A percentile compares a stretch with the other conserved stretches of the same genome.
phyloP scores from a whole-genome alignment of 345 rosid species.

The Eutrema heterophyllum region DNA sequence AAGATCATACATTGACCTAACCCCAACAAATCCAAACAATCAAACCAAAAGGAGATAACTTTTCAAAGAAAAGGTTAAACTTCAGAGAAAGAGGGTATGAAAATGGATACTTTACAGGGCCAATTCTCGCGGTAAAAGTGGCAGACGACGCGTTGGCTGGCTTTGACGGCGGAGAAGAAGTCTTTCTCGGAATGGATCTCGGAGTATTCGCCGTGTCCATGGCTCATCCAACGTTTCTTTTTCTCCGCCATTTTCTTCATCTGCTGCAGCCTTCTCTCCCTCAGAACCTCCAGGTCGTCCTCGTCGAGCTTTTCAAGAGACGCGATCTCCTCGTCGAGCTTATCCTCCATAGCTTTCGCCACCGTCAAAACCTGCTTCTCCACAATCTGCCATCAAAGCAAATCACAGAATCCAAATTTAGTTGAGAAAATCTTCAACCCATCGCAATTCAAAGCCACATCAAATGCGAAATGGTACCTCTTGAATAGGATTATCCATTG shows the following conservation, averaged over 20 bases:
- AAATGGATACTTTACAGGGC: constrained; percentile 71
- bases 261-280: constrained; percentile 80
- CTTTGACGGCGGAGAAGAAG: constrained; percentile 77
- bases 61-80: background rate
- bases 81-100: background rate
- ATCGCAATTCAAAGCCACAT: background rate
- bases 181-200: constrained; percentile 86
- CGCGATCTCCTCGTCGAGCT: constrained; percentile 82
- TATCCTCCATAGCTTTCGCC: constrained; percentile 82
- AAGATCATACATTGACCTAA: background rate
- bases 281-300: constrained; percentile 77
- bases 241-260: constrained; percentile 98
- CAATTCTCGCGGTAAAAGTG: constrained; percentile 97
- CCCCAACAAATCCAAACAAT: background rate
- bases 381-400: constrained; percentile 44
- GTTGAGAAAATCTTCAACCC: background rate
- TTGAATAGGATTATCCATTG: background rate
- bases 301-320: constrained; percentile 75
- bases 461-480: background rate
- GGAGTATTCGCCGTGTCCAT: constrained; percentile 87
- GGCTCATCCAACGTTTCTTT: constrained; percentile 89
- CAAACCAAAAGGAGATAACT: background rate
- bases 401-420: background rate
- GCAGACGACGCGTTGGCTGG: constrained; percentile 93
- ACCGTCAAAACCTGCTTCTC: constrained; percentile 82